These are phyloP conservation scores for Halophytophthora batemanensis DNA, from an alignment of 352 stramenopile genomes.

Conservation along the genomic window DNA sequence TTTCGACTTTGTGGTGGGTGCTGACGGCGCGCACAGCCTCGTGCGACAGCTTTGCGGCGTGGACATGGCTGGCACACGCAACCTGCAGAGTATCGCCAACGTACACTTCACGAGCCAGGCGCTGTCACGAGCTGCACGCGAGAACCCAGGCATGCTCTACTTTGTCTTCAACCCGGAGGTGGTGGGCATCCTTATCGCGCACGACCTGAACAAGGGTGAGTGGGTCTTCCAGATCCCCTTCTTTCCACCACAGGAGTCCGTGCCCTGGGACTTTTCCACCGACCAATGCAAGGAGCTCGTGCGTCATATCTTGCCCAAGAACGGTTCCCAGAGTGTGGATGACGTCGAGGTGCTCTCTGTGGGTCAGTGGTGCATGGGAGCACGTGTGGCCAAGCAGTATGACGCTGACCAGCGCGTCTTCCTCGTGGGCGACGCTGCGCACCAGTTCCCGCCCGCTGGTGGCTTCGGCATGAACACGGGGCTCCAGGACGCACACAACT, in stretches of 20 bases:
- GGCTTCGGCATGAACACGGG: conserved; percentile 94
- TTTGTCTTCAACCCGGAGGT: conserved; percentile 90
- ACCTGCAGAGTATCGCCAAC: conserved; percentile 93
- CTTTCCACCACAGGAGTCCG: conserved; percentile 84
- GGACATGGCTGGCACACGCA: conserved; percentile 61
- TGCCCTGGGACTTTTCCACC: conserved; percentile 59
- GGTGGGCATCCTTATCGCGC: conserved; percentile 91
- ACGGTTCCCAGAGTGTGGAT: conserved; percentile 13
- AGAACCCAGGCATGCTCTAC: conserved; percentile 92
- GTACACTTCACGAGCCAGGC: conserved; percentile 91
- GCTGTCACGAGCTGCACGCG: conserved; percentile 45
- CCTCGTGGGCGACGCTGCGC: conserved; percentile 89
- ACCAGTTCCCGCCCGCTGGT: conserved; percentile 91
- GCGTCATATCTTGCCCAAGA: conserved; percentile 39
- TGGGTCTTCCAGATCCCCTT: conserved; percentile 93
- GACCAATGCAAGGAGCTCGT: conserved; percentile 57
- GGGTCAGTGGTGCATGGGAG: conserved; percentile 92
- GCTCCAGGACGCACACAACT: conserved; percentile 90
- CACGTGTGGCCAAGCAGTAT: conserved; percentile 88
- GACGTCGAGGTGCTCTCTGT: conserved; percentile 83
- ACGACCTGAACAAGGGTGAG: conserved; percentile 85
- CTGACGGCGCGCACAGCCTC: conserved; percentile 88
- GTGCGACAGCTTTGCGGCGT: conserved; percentile 73
- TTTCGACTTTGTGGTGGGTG: conserved; percentile 87
- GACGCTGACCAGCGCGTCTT: conserved; percentile 66